Evolutionary conservation across 805 yeast genomes (phyloP), one percentile per base, ranked within the genome.

Genomic region (Torulaspora microellipsoides): DNA sequence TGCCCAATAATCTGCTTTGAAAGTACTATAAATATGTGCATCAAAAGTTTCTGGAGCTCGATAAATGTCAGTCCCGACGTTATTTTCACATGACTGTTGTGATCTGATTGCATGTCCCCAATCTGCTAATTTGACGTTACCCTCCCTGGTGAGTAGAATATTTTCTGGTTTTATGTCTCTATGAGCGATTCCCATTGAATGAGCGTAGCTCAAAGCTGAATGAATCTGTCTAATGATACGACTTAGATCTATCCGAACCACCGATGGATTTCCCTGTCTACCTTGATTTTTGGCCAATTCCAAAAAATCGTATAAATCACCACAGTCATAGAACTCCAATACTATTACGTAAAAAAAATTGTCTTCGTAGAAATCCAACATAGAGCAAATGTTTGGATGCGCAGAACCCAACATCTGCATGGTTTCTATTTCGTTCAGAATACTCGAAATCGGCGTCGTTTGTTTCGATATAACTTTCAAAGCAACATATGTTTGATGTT

Each of bases 41-140:
- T 25, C 9, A 56, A 85, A 81, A 39, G 89, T 73, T 64, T 89
- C 97, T 3, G 97, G 97, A 1, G 96, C 95, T 87, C 90, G 83
- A 64, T 88, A 89, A 50, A 91, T 77, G 62, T 87, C 95, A 17
- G 90, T 81, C 25, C 96, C 96, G 48, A 87, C 60, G 30, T 65
- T 58, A 13, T 62, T 59, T 27, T 66, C 71, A 9, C 42, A 48
- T 14, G 68, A 61, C 32, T 52, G 47, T n/a, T 54, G 43, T 2
- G 49, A 46, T 3, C 56, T 53, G 2, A 83, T 77, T 15, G 85
- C 75, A 39, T 82, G 72, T 0, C 90, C 90, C 86, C 87, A 83
- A 59, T 83, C 89, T 43, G 86, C 81, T 37, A 83, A 64, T 60
- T 83, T 83, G 38, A 81, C 69, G 25, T 73, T 60, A 36, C 81